phyloP scores from a whole-genome alignment of 768 basidiomycete genomes.

The Leccinum boreale region DNA sequence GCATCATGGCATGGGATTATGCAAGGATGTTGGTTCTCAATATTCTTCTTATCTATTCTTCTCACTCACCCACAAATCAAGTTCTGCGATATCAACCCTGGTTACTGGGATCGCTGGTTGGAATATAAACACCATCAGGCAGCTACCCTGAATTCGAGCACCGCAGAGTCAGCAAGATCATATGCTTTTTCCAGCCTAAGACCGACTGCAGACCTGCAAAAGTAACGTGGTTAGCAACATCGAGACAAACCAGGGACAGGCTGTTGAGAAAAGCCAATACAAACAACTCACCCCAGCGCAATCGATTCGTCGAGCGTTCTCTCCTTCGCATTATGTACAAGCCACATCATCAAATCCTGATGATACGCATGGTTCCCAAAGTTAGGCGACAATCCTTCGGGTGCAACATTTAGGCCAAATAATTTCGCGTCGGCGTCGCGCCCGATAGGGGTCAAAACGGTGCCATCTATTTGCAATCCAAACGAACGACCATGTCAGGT shows the following conservation, averaged over 20 bases:
- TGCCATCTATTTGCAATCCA: conserved; percentile 15
- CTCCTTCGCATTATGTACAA: conserved; percentile 40
- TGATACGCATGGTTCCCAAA: conserved; percentile 42
- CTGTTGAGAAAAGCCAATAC: not conserved
- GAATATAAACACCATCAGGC: not conserved
- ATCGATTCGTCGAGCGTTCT: conserved; percentile 30
- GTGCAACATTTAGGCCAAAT: conserved; percentile 28
- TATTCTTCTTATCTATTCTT: too few species aligned
- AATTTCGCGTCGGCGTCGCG: conserved; percentile 1
- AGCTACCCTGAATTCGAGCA: not conserved
- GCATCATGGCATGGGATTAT: too few species aligned
- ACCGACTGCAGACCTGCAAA: not conserved
- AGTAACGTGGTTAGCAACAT: not conserved
- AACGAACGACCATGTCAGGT: not conserved
- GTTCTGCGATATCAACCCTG: too few species aligned
- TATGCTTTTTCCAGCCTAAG: not conserved
- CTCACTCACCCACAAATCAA: too few species aligned
- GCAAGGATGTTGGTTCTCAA: too few species aligned
- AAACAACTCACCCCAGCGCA: not conserved
- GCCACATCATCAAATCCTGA: conserved; percentile 47
- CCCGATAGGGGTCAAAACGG: conserved; percentile 9
- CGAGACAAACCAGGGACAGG: not conserved
- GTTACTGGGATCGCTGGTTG: too few species aligned
- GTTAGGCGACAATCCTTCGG: conserved; percentile 45
- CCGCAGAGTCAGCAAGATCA: not conserved